Base-by-base conservation (phyloP, 177 flowering plant genomes). In the Telopea speciosissima region DNA sequence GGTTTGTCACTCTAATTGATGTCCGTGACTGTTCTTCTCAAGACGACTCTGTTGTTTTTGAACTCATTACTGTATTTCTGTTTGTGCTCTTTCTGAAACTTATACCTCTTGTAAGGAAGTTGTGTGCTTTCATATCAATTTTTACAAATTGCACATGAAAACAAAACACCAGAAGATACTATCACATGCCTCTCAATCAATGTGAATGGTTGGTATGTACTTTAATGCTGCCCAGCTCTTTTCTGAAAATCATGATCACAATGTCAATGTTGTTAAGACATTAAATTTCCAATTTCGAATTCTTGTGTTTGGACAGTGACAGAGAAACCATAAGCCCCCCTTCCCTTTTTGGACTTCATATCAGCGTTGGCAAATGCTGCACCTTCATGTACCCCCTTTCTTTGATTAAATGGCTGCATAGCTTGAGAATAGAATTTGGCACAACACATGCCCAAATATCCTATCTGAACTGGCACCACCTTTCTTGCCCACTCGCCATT, bases 1-100 rank as follows among this genome's bases (percentile, higher is more conserved):
- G 99, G 68, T 95, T 95, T 81, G 99, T 95, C 77, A 91, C 97
- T 63, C 78, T 95, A 66, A 89, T 92, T 76, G 99, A 95, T 89
- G 99, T 95, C 77, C 54, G 93, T 77, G 26, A 71, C 65, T 62
- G 66, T 75, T 69, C 44, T 73, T 40, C 19, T 68, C 9, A 33
- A 60, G 63, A 58, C 6, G 13, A 70, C 45, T 59, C 5, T 17
- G 14, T n/a, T 11, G 16, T 62, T 70, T 23, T 19, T 7, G 44
- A 21, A 45, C 44, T 44, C 24, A 9, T 26, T 17, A 24, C 21
- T 17, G 13, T 65, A n/a, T 21, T 24, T 65, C 10, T 10, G 61
- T 3, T 45, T 45, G 14, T 45, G 54, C 19, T 45, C 17, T 45
- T 45, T 45, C 8, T 33, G 6, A 33, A 33, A 45, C 54, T 8